phyloP scores from a whole-genome alignment of 1,139 yeast genomes.

The Yamadazyma diddensiae region DNA sequence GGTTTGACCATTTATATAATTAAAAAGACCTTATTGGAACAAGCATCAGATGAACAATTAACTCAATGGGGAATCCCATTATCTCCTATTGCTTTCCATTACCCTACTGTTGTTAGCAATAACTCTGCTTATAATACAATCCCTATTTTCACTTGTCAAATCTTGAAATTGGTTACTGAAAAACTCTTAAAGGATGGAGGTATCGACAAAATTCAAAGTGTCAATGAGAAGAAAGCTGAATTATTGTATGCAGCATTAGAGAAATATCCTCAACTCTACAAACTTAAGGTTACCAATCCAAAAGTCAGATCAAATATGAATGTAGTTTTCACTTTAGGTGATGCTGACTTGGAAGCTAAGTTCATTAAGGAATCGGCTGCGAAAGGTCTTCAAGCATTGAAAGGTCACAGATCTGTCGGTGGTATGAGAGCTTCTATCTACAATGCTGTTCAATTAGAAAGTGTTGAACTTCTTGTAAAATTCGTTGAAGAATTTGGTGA shows the following conservation, averaged over 20 bases:
- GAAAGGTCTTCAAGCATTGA: conserved; percentile 64
- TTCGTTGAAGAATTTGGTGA: conserved; percentile 66
- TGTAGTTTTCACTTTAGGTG: conserved; percentile 78
- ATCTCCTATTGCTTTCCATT: conserved; percentile 85
- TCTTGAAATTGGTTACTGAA: conserved; percentile 74
- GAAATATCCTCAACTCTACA: conserved; percentile 59
- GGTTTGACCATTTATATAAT: conserved; percentile 90
- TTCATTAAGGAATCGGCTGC: conserved; percentile 60
- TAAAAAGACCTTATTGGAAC: conserved; percentile 71
- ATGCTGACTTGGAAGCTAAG: conserved; percentile 57
- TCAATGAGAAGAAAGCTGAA: conserved; percentile 59
- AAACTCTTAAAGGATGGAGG: conserved; percentile 63
- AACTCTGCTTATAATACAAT: conserved; percentile 94
- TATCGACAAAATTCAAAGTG: conserved; percentile 46
- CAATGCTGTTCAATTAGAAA: conserved; percentile 73
- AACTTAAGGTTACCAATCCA: conserved; percentile 58
- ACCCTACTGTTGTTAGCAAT: conserved; percentile 80
- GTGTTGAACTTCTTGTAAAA: conserved; percentile 58
- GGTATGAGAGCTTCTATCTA: conserved; percentile 93
- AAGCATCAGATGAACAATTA: conserved; percentile 63
- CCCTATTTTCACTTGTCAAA: conserved; percentile 87
- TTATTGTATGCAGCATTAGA: conserved; percentile 65
- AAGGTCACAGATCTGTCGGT: conserved; percentile 97
- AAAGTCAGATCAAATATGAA: conserved; percentile 82
- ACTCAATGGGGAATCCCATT: conserved; percentile 62